Base-by-base conservation (phyloP, 371 early-diverging fungal species). In the Saksenaea vasiformis region DNA sequence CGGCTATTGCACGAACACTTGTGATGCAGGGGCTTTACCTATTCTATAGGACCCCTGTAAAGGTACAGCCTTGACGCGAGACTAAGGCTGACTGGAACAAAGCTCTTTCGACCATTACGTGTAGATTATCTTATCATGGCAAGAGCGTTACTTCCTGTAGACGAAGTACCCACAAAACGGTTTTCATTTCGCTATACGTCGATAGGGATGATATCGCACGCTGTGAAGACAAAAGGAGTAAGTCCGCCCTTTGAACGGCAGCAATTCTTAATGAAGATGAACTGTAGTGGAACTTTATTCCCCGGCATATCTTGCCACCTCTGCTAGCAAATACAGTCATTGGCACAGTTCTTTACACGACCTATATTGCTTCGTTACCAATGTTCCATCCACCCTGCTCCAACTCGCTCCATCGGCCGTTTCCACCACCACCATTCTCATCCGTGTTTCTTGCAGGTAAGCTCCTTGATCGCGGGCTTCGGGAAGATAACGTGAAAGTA, bases 81-180 rank as follows among this genome's bases (percentile, higher is more conserved):
- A 22, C 11, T 17, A 19, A 8, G 24, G 14, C 44, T 57, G 51
- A n/a, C 43, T 14, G 58, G 58, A 13, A 19, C 39, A 3, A 54
- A 91, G 88, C 74, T 92, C 10, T 92, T 92, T 61, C 79, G 91
- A n/a, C 92, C 92, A 5, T 73, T 91, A 64, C 78, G 93, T 14
- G 89, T 92, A 3, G 93, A 92, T 71, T 92, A 92, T 66, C 71
- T 91, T 38, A 85, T 90, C 19, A 87, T 91, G 74, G 93, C 91
- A 3, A 79, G 90, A 41, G 91, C 92, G 1, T 67, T 88, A n/a
- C 74, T 85, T 67, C 88, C 90, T 1, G 76, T 85, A 1, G 67
- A 77, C 37, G 65, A 77, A 44, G 62, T 64, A 1, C 66, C 71
- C 0, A n/a, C 73, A 37, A 73, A 70, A 60, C 61, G 73, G 61